phyloP scores from a whole-genome alignment of 352 stramenopile species.

The Achlya hypogyna region DNA sequence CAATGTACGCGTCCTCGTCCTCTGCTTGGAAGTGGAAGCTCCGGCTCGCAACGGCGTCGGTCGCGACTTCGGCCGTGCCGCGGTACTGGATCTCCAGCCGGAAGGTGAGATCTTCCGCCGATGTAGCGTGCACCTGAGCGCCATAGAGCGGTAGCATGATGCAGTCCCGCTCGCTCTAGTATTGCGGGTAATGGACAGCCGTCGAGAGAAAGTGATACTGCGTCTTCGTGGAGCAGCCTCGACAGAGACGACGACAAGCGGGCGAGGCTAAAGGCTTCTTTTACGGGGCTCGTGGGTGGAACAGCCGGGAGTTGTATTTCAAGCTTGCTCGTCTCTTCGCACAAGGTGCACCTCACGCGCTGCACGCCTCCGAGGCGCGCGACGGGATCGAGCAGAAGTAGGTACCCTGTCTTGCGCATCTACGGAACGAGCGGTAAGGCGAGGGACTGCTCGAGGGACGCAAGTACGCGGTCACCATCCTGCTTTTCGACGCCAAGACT shows the following conservation, averaged over 20 bases:
- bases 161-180: not conserved
- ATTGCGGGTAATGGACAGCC: slow-evolving; percentile 10
- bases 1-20: slow-evolving; percentile 19
- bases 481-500: slow-evolving; percentile 50
- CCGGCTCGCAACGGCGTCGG: not conserved
- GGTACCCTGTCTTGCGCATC: not conserved
- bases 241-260: slow-evolving; percentile 38
- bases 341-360: slow-evolving; percentile 43
- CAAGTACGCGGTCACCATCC: slow-evolving; percentile 27
- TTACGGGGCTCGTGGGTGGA: not conserved
- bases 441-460: not conserved
- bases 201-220: slow-evolving; percentile 20
- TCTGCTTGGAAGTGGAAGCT: slow-evolving; percentile 30
- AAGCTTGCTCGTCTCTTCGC: slow-evolving; percentile 45
- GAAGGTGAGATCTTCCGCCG: not conserved
- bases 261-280: not conserved
- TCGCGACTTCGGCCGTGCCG: too few species aligned
- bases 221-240: slow-evolving; percentile 37
- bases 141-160: not conserved
- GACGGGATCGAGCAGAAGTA: slow-evolving; percentile 3
- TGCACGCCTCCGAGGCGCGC: slow-evolving; percentile 22
- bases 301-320: slow-evolving; percentile 36
- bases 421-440: not conserved
- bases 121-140: not conserved
- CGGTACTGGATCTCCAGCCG: not conserved